Percentiles rank a stretch among this genome's conserved stretches.
Evolutionary conservation across 768 basidiomycete genomes (phyloP).

Genomic region (Rubroboletus satanas): DNA sequence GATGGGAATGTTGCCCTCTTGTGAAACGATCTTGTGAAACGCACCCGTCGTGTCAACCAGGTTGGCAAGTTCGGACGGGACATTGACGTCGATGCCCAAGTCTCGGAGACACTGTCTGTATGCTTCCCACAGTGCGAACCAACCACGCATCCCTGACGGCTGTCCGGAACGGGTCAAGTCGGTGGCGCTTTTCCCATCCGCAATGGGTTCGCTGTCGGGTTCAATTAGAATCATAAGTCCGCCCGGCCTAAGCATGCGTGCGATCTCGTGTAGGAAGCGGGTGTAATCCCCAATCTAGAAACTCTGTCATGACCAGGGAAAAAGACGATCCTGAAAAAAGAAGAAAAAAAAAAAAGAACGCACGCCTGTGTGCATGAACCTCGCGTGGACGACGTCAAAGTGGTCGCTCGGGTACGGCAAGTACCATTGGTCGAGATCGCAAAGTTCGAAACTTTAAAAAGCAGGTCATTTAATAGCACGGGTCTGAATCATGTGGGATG

Average conservation of each 20-base stretch:
- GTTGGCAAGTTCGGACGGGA: slow-evolving; percentile 52
- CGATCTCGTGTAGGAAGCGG: slow-evolving; percentile 55
- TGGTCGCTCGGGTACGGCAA: slow-evolving; percentile 61
- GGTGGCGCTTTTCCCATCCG: slow-evolving; percentile 41
- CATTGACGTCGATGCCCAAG: slow-evolving; percentile 52
- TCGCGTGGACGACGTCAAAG: slow-evolving; percentile 69
- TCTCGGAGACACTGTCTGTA: slow-evolving; percentile 52
- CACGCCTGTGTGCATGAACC: slow-evolving; percentile 62
- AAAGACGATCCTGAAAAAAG: background rate
- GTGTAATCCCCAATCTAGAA: slow-evolving; percentile 60
- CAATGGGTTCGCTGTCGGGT: slow-evolving; percentile 50
- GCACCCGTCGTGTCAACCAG: slow-evolving; percentile 45
- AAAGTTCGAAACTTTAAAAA: slow-evolving; percentile 59
- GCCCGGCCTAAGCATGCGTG: slow-evolving; percentile 65
- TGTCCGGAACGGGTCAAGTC: slow-evolving; percentile 31
- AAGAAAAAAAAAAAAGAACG: slow-evolving; percentile 8
- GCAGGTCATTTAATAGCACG: slow-evolving; percentile 1
- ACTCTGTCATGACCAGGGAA: slow-evolving; percentile 4
- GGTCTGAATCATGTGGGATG: background rate
- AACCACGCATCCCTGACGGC: slow-evolving; percentile 47
- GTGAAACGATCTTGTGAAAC: slow-evolving; percentile 55
- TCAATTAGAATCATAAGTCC: slow-evolving; percentile 68
- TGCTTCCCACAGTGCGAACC: slow-evolving; percentile 62
- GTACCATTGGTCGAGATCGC: slow-evolving; percentile 56
- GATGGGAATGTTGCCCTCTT: slow-evolving; percentile 60